Evolutionary conservation across 2,329 filamentous ascomycete species (phyloP).

Genomic region (Aspergillus flavus): DNA sequence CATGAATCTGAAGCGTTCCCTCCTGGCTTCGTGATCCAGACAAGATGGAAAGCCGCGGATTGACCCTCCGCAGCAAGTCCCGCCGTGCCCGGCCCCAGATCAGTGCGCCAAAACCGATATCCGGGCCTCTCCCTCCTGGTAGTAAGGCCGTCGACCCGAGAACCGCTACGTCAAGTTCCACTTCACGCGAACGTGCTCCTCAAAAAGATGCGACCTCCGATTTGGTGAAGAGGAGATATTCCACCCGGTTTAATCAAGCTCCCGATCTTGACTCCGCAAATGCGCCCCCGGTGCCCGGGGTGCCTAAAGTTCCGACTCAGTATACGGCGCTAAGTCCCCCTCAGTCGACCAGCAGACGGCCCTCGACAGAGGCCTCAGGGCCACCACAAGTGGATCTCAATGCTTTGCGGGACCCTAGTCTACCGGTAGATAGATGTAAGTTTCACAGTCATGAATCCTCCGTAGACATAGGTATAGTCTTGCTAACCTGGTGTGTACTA

Average conservation of each 20-base stretch:
- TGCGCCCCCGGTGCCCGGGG: constrained; percentile 70
- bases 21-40: neutral
- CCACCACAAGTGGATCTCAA: constrained; percentile 74
- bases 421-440: constrained; percentile 78
- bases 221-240: constrained; percentile 92
- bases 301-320: constrained; percentile 62
- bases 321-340: constrained; percentile 55
- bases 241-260: constrained; percentile 81
- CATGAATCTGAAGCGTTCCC: constrained; percentile 9
- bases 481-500: constrained; percentile 17
- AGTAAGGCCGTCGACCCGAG: constrained; percentile 39
- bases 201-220: constrained; percentile 66
- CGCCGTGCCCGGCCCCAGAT: constrained; percentile 57
- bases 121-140: constrained; percentile 40
- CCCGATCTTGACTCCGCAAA: constrained; percentile 66
- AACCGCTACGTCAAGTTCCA: constrained; percentile 31
- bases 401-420: constrained; percentile 75
- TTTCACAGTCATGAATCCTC: constrained; percentile 16
- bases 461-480: neutral
- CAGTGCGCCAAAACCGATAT: constrained; percentile 62
- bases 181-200: constrained; percentile 45
- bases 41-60: constrained; percentile 57
- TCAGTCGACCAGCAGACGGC: constrained; percentile 45
- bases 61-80: constrained; percentile 66
- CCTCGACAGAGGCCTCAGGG: constrained; percentile 58